Evolutionary conservation across 2,329 filamentous ascomycete species (phyloP), one percentile per base, ranked within the genome.

Genomic region (Seiridium unicorne): DNA sequence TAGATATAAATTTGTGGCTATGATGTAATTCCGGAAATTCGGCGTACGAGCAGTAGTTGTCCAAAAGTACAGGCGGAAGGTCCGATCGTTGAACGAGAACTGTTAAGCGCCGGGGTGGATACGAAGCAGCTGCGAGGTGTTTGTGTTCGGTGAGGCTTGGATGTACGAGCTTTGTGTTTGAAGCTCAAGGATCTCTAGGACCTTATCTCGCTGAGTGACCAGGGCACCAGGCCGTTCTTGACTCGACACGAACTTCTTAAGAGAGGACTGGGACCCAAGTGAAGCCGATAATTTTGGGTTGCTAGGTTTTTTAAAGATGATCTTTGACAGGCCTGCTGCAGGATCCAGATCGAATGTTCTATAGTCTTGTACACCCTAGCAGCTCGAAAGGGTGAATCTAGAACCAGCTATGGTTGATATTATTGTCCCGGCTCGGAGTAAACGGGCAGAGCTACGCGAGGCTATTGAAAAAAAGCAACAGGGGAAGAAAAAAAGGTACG

Each of bases 301-400:
- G 18, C 55, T 40, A 44, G 44, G 13, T 26, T 18, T n/a, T 26
- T 47, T 31, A 4, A 42, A 58, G 36, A 49, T 9, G 35, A 35
- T 48, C 42, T 32, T 11, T 35, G 35, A 32, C 55, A 58, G 55
- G 31, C 55, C 55, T 38, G 55, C 55, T 58, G 55, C 55, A 58
- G 55, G 55, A 58, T 49, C 44, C 51, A 11, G 26, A 26, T 51
- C 36, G 55, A 58, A 58, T 58, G 31, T 46, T 7, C 34, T 38
- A 42, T 18, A 3, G 31, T 42, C 55, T 32, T 51, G 55, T 51
- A 44, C 44, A 44, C 44, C 53, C 36, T 18, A 38, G 11, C 10
- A 13, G 44, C 13, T 58, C 55, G 32, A 32, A 38, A 38, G 31
- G 18, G 18, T 53, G 35, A 13, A 13, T 42, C 38, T 42, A 7